Base-by-base conservation (phyloP, 768 basidiomycete species). In the Sistotremastrum suecicum region DNA sequence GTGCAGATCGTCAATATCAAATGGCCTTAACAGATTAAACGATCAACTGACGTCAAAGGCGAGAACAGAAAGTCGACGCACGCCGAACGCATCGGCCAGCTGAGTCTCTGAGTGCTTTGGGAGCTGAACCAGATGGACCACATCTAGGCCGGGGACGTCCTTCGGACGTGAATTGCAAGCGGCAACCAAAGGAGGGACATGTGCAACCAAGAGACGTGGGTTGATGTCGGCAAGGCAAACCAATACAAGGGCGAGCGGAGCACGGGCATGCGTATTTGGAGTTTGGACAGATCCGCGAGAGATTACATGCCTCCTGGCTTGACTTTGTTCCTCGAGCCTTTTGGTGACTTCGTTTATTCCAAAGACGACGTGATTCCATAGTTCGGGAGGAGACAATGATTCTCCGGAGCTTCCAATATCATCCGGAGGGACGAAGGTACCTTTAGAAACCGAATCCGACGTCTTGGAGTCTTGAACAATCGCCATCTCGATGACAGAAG, bases 321-420 rank as follows among this genome's bases (percentile, higher is more conserved):
- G 49, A 58, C 74, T 63, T 53, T 83, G 76, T 2, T 41, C 51
- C 59, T 92, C 88, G 8, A 92, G 67, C 31, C 67, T 66, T 58
- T 74, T 80, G 1, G 87, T 87, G 9, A 90, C 82, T 54, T 76
- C 66, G 54, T 90, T 91, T 49, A 90, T 80, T n/a, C 88, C 88
- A 41, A 79, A 56, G 7, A 66, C 58, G 34, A 81, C 48, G 56
- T 80, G 73, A 7, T 62, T 51, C 20, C 75, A 57, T 33, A 79
- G 57, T 3, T 51, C 36, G 2, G 76, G 76, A 7, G 58, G 46
- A 7, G 52, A 48, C 29, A 48, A 34, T 7, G 44, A 7, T 35
- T 29, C 36, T 20, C 34, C 29, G 9, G 32, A 33, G 12, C 37
- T 39, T 32, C 12, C 20, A 20, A 20, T 20, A 20, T 20, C 20